phyloP scores from a whole-genome alignment of 371 early-diverging fungal species.

The Mucor circinelloides region DNA sequence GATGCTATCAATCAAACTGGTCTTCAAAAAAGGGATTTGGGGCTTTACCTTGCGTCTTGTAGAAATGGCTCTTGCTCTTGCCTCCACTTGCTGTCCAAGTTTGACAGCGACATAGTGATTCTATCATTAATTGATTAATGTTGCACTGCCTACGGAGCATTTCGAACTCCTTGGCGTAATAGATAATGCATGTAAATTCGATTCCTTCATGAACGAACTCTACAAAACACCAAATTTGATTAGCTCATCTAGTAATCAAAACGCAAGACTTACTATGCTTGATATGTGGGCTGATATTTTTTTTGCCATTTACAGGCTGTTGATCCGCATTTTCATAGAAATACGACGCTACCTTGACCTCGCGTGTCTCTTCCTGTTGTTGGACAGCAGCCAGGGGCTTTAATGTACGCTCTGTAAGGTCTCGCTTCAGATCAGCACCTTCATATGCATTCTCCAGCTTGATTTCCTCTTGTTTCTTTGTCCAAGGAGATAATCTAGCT shows the following conservation, averaged over 20 bases:
- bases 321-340: constrained; percentile 13
- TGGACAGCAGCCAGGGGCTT: constrained; percentile 10
- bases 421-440: constrained; percentile 9
- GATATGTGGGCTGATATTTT: constrained; percentile 37
- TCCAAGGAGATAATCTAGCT: constrained; percentile 12
- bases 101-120: constrained; percentile 81
- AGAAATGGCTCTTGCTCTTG: constrained; percentile 70
- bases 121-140: constrained; percentile 73
- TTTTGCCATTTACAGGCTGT: background rate
- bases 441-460: constrained; percentile 1
- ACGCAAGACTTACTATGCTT: constrained; percentile 44
- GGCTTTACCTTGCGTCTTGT: constrained; percentile 60
- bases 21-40: background rate
- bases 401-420: constrained; percentile 14
- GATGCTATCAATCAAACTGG: background rate
- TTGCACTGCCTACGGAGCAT: constrained; percentile 78
- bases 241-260: too few species aligned
- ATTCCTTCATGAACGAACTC: constrained; percentile 75
- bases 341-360: constrained; percentile 30
- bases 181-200: constrained; percentile 80
- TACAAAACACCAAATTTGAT: constrained; percentile 7
- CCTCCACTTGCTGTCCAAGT: constrained; percentile 84
- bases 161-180: constrained; percentile 89
- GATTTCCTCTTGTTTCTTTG: constrained; percentile 9
- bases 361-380: constrained; percentile 20